These are phyloP conservation scores for Microcyclospora tardicrescens DNA, from an alignment of 2,329 filamentous ascomycete species.

Conservation along the genomic window DNA sequence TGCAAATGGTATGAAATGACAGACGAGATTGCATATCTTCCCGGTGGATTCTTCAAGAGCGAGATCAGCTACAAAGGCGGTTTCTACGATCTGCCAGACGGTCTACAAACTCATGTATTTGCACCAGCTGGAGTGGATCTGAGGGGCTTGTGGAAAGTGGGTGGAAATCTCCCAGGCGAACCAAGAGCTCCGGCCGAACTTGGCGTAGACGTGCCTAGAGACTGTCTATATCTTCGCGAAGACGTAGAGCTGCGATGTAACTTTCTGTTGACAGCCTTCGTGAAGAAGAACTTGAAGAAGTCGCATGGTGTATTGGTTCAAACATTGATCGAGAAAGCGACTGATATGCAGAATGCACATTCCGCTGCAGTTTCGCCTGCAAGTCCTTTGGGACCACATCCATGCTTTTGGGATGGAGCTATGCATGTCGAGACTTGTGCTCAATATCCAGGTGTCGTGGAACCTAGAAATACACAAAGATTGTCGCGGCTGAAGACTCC, in stretches of 20 bases:
- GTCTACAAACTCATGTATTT: conserved; percentile 71
- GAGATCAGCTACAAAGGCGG: conserved; percentile 67
- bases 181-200: conserved; percentile 51
- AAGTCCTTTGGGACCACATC: too few species aligned
- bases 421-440: too few species aligned
- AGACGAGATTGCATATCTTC: conserved; percentile 64
- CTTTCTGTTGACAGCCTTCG: conserved; percentile 59
- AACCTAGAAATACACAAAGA: too few species aligned
- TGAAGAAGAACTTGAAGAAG: conserved; percentile 71
- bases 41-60: conserved; percentile 49
- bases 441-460: too few species aligned
- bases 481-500: too few species aligned
- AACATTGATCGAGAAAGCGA: conserved; percentile 14
- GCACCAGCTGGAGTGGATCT: conserved; percentile 73
- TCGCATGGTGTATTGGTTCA: conserved; percentile 60
- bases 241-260: conserved; percentile 77
- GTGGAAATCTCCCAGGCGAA: conserved; percentile 59
- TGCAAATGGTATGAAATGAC: conserved; percentile 69
- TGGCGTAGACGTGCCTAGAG: conserved; percentile 42
- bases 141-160: conserved; percentile 68
- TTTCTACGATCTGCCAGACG: conserved; percentile 60
- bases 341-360: not conserved
- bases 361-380: too few species aligned
- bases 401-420: too few species aligned
- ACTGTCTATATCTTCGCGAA: conserved; percentile 70